Evolutionary conservation across 108 stramenopile species (phyloP), one percentile per base, ranked within the genome.

Genomic region (Asterionellopsis glacialis): DNA sequence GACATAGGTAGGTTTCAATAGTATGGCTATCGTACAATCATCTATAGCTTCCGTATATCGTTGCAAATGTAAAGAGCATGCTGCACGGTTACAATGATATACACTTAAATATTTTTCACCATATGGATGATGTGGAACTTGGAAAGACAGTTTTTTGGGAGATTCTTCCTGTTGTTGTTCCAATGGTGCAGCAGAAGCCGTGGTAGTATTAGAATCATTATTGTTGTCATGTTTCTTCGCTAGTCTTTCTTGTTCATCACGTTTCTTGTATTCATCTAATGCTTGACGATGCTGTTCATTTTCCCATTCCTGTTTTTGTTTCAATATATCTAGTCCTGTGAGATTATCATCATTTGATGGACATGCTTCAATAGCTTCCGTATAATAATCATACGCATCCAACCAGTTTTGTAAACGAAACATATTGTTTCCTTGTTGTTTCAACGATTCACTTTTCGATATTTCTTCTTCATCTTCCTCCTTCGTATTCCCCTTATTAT

Each of bases 51-150:
- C 87, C n/a, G 79, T 75, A 56, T 84, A 73, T 7, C 76, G 73
- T 43, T 81, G 67, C 52, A 94, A 57, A 23, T 80, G 72, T 39
- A 91, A 45, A 4, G 68, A 47, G 13, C 78, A 70, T 13, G 95
- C 95, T 5, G 93, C 91, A 25, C 91, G 79, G 45, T 96, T 96
- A 83, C 74, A 77, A 51, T 86, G 71, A 56, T 88, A 91, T 0
- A 87, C 73, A 12, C 85, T 82, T 22, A 93, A 68, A 67, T 84
- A 56, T 43, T 50, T 54, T 19, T 33, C 38, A 24, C 73, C 71
- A 61, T 87, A 66, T 33, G 64, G 39, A 52, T 80, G 73, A 55
- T 66, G 68, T 18, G 80, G 84, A 9, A 69, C 64, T 18, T 40
- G n/a, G 41, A 51, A 43, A 7, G 33, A 33, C 7, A 7, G 55